Evolutionary conservation across 768 basidiomycete genomes (phyloP), one percentile per base, ranked within the genome.

Genomic region (Crassisporium funariophilum): DNA sequence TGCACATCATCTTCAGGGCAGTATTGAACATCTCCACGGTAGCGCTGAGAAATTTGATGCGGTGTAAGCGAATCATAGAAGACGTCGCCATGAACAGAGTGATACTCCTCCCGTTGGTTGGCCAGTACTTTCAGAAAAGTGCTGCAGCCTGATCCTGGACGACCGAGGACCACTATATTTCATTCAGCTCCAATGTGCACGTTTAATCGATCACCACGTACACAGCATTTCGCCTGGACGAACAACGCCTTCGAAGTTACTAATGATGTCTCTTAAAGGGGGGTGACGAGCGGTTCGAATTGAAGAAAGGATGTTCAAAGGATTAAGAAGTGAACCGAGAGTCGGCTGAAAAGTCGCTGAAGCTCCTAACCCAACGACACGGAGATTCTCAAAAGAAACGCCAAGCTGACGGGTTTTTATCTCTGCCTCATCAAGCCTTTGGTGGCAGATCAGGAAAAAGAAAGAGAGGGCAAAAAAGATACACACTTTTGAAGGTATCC

Each of bases 1-100:
- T 92, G 91, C 1, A 88, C 72, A 60, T 95, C 91, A 56, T 92
- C 91, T 69, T 90, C 91, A 0, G 88, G 87, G 49, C 79, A 85
- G 61, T 90, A 92, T 44, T 81, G 79, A 2, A 90, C 83, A 58
- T 91, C 91, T 12, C 92, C 93, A 2, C 86, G 84, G 61, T 82
- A 87, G 41, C 77, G 77, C 49, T 79, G 76, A 47, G 62, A 54
- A 44, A 95, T 76, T 45, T 91, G 75, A 1, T 78, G 66, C 2
- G 87, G 79, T 0, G 82, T 67, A 48, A 95, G 75, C 1, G 88
- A 83, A 59, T 89, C 88, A 58, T 95, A 97, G 37, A 73, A 69
- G 2, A 93, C 78, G 0, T 84, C 72, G 19, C 92, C 92, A 24
- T 81, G 65, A 15, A 95, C 78, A 2, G 69, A 60, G 46, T 88